Conservation (phyloP, 2,329 filamentous ascomycete genomes). For the Lecanicillium sp. region DNA sequence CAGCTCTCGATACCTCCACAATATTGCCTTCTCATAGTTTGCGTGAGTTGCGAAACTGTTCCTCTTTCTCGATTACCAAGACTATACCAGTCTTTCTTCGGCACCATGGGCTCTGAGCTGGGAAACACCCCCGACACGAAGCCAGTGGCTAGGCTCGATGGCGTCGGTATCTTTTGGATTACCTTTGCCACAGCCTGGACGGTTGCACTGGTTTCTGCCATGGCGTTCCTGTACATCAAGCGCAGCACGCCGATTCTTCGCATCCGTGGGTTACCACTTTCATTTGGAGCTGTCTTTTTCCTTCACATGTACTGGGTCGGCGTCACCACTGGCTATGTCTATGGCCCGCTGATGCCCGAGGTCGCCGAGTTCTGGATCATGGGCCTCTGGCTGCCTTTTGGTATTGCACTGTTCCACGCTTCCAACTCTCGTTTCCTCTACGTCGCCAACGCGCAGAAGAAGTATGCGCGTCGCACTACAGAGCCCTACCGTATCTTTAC, state of each 20-base stretch:
- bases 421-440: slow-evolving; percentile 54
- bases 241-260: slow-evolving; percentile 32
- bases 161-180: slow-evolving; percentile 33
- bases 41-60: no score
- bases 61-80: no score
- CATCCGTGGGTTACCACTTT: slow-evolving; percentile 31
- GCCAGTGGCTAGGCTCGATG: slow-evolving; percentile 25
- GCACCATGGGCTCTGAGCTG: slow-evolving; percentile 16
- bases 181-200: slow-evolving; percentile 30
- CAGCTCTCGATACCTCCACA: no score
- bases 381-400: slow-evolving; percentile 56
- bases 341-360: slow-evolving; percentile 37
- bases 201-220: slow-evolving; percentile 27
- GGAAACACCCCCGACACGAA: slow-evolving; percentile 22
- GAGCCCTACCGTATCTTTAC: slow-evolving; percentile 12
- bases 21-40: no score
- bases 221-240: slow-evolving; percentile 30
- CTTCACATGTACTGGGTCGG: slow-evolving; percentile 36
- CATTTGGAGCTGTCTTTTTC: slow-evolving; percentile 30
- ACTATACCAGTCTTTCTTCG: no score
- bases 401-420: slow-evolving; percentile 59
- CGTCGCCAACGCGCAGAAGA: slow-evolving; percentile 47
- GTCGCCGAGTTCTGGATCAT: slow-evolving; percentile 58
- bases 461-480: slow-evolving; percentile 20
- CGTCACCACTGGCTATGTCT: slow-evolving; percentile 29